Percentiles rank a stretch among this genome's conserved stretches.
phyloP scores from a whole-genome alignment of 2,329 filamentous ascomycete genomes.

The Talaromyces sp. region DNA sequence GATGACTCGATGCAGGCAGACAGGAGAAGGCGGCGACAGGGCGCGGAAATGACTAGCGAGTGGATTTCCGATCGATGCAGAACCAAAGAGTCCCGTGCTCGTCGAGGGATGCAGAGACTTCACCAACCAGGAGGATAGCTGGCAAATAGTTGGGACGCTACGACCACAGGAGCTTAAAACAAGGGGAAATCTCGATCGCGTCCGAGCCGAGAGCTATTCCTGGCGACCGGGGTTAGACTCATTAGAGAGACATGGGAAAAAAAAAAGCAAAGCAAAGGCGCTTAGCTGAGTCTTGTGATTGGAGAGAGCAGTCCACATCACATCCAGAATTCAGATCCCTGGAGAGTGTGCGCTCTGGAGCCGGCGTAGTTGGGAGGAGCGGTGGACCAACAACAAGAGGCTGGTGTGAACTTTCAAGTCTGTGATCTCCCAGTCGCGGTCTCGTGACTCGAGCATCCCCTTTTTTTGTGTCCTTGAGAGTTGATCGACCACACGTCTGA shows the following conservation, averaged over 20 bases:
- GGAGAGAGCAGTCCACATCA: background rate
- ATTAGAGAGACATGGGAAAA: background rate
- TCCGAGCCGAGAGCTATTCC: constrained; percentile 1
- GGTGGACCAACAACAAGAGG: background rate
- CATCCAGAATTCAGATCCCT: background rate
- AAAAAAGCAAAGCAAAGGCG: background rate
- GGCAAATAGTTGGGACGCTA: background rate
- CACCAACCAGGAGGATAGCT: background rate
- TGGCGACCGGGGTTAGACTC: background rate
- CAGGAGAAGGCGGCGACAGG: background rate
- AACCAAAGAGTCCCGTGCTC: background rate
- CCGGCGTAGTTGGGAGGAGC: background rate
- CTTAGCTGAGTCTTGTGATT: background rate
- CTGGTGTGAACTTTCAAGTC: background rate
- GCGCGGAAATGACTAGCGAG: background rate
- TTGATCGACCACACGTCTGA: background rate
- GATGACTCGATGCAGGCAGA: background rate
- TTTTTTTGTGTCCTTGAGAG: background rate
- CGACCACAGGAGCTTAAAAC: background rate
- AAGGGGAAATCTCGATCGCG: background rate
- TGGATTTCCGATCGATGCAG: background rate
- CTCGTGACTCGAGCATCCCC: background rate
- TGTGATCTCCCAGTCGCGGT: background rate
- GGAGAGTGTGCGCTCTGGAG: background rate
- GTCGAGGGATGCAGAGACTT: background rate